A percentile compares a stretch with the other conserved stretches of the same genome.
Conservation (phyloP, 2,329 filamentous ascomycete genomes). For the Talaromyces sp. region DNA sequence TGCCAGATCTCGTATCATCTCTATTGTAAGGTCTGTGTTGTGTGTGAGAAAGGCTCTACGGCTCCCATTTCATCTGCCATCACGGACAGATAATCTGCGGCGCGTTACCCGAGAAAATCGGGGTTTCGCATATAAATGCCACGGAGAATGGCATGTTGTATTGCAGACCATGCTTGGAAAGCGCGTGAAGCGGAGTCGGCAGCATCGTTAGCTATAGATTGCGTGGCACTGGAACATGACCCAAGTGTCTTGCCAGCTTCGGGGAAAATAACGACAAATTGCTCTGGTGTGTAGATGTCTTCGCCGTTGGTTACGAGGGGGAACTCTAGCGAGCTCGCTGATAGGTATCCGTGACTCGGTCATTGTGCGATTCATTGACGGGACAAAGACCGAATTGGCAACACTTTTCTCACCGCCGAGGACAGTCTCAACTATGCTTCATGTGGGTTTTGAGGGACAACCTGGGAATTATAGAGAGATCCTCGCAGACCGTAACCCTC, state of each 20-base stretch:
- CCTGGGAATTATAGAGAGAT: not conserved
- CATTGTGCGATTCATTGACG: not conserved
- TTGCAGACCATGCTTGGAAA: slow-evolving; percentile 63
- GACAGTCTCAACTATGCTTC: too few species aligned
- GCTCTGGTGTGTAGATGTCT: not conserved
- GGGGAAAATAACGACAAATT: slow-evolving; percentile 1
- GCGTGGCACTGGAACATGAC: not conserved
- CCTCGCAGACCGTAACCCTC: not conserved
- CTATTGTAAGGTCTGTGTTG: not conserved
- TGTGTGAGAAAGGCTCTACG: not conserved
- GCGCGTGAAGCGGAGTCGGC: slow-evolving; percentile 58
- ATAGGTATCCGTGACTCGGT: not conserved
- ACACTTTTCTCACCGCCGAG: too few species aligned
- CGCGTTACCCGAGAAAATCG: slow-evolving; percentile 55
- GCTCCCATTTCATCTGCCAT: not conserved
- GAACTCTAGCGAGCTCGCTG: not conserved
- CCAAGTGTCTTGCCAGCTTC: not conserved
- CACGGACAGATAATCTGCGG: not conserved
- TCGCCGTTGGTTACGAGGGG: not conserved
- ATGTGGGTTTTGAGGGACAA: too few species aligned
- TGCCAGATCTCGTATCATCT: not conserved
- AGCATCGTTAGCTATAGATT: slow-evolving; percentile 48
- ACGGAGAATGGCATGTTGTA: slow-evolving; percentile 61
- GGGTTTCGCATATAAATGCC: slow-evolving; percentile 68
- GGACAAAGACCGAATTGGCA: too few species aligned